Base-by-base conservation (phyloP, 164 flowering plant genomes). In the Vitis labrusca region DNA sequence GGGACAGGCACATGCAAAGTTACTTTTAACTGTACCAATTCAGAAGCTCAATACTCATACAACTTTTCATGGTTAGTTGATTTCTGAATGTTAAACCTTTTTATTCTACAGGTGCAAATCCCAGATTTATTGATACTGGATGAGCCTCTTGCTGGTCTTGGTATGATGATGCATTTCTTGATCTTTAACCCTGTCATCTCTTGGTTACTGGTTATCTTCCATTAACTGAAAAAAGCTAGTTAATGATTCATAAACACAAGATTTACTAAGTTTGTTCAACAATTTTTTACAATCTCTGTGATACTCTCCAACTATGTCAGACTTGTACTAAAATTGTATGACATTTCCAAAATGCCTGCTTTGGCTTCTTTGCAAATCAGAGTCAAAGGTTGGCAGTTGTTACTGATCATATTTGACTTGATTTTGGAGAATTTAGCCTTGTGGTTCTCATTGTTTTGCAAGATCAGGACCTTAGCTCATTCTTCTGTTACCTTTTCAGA, bases 131-230 rank as follows among this genome's bases (percentile, higher is more conserved):
- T 96, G 80, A 82, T 96, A 70, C 68, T 96, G 81, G 99, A 96
- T 75, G 99, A 96, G 80, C 99, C 99, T 75, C 98, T 96, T 76
- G 99, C 99, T 74, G 99, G 99, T 71, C 97, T 96, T 77, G 99
- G 99, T 96, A 93, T 69, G 85, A 64, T 66, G 52, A 37, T 65
- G 53, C 63, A 27, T 58, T 63, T 58, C 64, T 23, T 63, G 27
- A 17, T 63, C 62, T 78, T 53, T 14, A 59, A 47, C 50, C 63
- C 60, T 47, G 2, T 50, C 16, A 16, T 14, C 14, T 44, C 52
- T 23, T 48, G 19, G 51, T 11, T 49, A 63, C 29, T n/a, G 11
- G 10, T 63, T 63, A 3, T 66, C 30, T 53, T 65, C 60, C 17
- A 32, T 37, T 6, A 37, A 37, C 44, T 37, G 44, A 37, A 37